Evolutionary conservation across 148 eudicot genomes (phyloP).

Genomic region (Limonium bicolor): DNA sequence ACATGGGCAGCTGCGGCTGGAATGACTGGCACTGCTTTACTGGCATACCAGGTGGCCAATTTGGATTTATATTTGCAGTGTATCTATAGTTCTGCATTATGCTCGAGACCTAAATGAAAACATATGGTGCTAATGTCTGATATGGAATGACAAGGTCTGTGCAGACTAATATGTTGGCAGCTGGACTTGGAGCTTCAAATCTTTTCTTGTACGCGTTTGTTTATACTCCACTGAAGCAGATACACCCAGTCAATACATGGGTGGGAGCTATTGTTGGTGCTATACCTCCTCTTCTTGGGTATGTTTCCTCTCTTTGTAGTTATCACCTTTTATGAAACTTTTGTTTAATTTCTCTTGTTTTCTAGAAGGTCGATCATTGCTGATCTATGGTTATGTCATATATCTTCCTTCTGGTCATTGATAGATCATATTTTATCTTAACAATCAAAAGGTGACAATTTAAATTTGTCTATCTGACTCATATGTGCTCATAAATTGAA

Average conservation of each 20-base stretch:
- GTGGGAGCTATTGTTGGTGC: conserved; percentile 99
- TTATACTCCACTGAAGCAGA: conserved; percentile 92
- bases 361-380: no score
- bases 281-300: conserved; percentile 99
- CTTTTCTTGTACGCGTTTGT: conserved; percentile 76
- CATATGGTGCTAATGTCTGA: conserved; percentile 25
- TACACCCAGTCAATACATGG: conserved; percentile 96
- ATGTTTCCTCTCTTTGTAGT: conserved; percentile 7
- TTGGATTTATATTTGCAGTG: conserved; percentile 2
- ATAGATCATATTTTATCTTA: no score
- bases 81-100: no score
- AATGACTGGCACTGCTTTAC: conserved; percentile 62
- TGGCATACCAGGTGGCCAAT: conserved; percentile 60
- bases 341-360: no score
- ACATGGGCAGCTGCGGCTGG: conserved; percentile 82
- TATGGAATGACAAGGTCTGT: conserved; percentile 55
- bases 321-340: conserved; percentile 1
- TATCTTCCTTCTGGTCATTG: no score
- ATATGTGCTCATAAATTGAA: no score
- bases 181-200: conserved; percentile 95
- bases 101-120: no score
- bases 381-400: no score
- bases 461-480: no score
- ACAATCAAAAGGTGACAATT: no score
- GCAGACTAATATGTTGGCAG: conserved; percentile 95